Base-by-base conservation (phyloP, 257 asterid genomes). In the Plantago major region DNA sequence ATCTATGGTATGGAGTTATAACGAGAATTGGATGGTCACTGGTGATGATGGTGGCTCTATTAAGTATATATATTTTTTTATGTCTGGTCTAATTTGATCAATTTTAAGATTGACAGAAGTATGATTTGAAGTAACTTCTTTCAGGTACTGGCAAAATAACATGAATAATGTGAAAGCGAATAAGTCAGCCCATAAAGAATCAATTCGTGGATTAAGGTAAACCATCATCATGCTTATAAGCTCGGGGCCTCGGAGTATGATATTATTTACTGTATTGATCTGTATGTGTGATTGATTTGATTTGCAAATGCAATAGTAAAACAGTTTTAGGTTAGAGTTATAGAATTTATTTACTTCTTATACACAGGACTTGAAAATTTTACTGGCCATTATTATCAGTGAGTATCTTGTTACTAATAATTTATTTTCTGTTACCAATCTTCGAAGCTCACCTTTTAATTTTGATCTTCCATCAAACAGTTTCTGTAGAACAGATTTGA, bases 21-120 rank as follows among this genome's bases (percentile, higher is more conserved):
- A 89, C 19, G 99, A 89, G 81, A 90, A 84, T 77, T 93, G 97
- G 96, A 93, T 93, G 99, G 99, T 93, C 75, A 87, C 99, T 42
- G 99, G 99, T 58, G 99, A 93, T 77, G 99, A 93, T 75, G 96
- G 95, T 73, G 99, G 99, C 56, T 57, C 97, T 58, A 89, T 93
- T 71, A 93, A 93, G 97, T 91, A 88, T n/a, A 82, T 16, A 26
- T 73, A 56, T 26, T 62, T 49, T 55, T 74, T 59, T 28, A 50
- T 22, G 67, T 66, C 45, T 17, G 40, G 42, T 45, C 37, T 33
- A 57, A 5, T 55, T 63, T 46, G 64, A 45, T 63, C 50, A 37
- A 57, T 49, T 9, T 42, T 64, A 53, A 63, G 55, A 58, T 67
- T 70, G 40, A 6, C 42, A n/a, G 58, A 50, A 11, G 30, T 62